Evolutionary conservation across 2,329 filamentous ascomycete genomes (phyloP), one percentile per base, ranked within the genome.

Genomic region (Apiospora malaysiana): DNA sequence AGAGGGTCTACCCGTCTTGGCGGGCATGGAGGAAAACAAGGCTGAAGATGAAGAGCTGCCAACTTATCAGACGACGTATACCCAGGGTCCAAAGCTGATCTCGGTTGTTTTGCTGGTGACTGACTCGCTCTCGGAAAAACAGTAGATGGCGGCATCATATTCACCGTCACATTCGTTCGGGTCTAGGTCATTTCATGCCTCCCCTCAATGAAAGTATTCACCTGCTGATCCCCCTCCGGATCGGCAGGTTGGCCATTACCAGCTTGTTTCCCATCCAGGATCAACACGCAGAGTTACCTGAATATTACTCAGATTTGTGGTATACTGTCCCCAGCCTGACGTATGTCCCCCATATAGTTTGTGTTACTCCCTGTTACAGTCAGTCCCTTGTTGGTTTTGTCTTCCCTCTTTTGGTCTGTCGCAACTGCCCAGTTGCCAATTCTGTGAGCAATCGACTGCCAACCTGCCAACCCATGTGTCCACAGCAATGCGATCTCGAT

Each of bases 271-370:
- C 32, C 14, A 12, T 21, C 32, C 56, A n/a, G 37, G 56, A 23
- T 63, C 32, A 63, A 63, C 21, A 7, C 10, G 18, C 56, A 40
- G n/a, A 40, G 27, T 40, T 14, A 10, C 18, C 49, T 25, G 21
- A 40, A 63, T 32, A 63, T 40, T 40, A 40, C 18, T 63, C 56
- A 40, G 27, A 18, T 12, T 4, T 40, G 27, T n/a, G 32, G 12
- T 63, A 63, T 40, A 40, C 32, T 40, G 56, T 63, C 56, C 32
- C 56, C 56, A 40, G 56, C 56, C 32, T 63, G 56, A 63, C 56
- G 56, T 63, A 63, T 63, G 9, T 63, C 4, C 8, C 27, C 51
- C 25, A 59, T 18, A 37, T n/a, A 59, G 51, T n/a, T 7, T 21
- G 16, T 59, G 27, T 59, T 40, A 27, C 51, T 59, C 51, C 51